Evolutionary conservation across 2,329 filamentous ascomycete genomes (phyloP).

Genomic region (Cytospora chrysosperma): DNA sequence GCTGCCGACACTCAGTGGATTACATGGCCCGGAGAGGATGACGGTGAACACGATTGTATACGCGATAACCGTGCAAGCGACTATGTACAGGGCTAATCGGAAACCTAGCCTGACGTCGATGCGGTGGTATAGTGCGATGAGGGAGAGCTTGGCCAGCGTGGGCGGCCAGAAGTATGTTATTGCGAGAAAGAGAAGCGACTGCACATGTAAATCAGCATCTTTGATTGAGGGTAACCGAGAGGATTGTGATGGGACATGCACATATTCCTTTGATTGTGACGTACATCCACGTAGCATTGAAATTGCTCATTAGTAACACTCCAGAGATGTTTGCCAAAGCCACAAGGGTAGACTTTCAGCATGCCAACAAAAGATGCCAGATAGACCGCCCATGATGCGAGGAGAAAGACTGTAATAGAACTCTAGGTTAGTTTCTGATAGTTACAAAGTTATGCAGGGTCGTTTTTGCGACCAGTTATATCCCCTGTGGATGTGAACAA

Average conservation of each 20-base stretch:
- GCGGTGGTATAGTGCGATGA: constrained; percentile 27
- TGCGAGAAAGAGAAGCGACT: constrained; percentile 24
- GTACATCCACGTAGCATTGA: constrained; percentile 19
- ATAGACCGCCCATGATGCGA: constrained; percentile 23
- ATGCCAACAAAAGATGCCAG: constrained; percentile 22
- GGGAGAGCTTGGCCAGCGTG: constrained; percentile 27
- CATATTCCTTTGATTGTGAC: not conserved
- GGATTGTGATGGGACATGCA: not conserved
- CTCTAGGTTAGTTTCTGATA: not conserved
- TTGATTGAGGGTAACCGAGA: too few species aligned
- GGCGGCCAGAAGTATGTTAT: constrained; percentile 28
- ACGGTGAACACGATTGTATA: constrained; percentile 28
- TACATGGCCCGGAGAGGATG: constrained; percentile 30
- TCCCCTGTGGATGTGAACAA: not conserved
- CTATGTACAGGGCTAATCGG: constrained; percentile 18
- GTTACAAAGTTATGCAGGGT: not conserved
- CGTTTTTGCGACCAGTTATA: not conserved
- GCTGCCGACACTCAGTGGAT: constrained; percentile 25
- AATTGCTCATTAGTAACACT: constrained; percentile 16
- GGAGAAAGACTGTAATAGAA: constrained; percentile 15
- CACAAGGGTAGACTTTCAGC: constrained; percentile 20
- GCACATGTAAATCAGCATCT: not conserved
- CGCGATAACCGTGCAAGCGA: constrained; percentile 15
- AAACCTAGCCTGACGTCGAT: constrained; percentile 23
- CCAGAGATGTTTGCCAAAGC: constrained; percentile 24